Evolutionary conservation across 495 filamentous ascomycete genomes (phyloP).

Genomic region (Hyaloscypha hepaticicola): DNA sequence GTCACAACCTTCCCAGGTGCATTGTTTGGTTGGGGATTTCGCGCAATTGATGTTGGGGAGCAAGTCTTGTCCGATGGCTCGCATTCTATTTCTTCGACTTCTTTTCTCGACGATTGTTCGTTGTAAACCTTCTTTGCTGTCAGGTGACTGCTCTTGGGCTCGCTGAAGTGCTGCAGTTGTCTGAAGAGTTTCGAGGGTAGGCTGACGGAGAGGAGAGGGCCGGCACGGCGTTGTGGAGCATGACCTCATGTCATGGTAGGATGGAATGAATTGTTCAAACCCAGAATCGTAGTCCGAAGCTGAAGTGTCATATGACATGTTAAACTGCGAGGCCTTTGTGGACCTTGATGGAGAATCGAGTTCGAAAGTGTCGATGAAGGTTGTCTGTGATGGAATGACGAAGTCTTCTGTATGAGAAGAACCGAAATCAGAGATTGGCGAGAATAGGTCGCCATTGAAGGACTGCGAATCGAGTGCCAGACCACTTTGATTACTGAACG

Average conservation of each 20-base stretch:
- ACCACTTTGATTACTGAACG: background rate
- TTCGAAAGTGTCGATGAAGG: constrained; percentile 20
- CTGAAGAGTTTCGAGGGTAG: background rate
- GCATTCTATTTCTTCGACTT: background rate
- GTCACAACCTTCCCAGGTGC: constrained; percentile 35
- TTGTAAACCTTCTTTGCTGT: background rate
- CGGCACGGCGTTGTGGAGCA: background rate
- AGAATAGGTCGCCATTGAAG: constrained; percentile 8
- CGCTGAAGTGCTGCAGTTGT: constrained; percentile 16
- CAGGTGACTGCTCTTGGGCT: background rate
- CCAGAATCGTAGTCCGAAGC: constrained; percentile 1
- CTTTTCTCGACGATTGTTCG: background rate
- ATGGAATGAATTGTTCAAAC: constrained; percentile 2
- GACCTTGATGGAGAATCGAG: background rate
- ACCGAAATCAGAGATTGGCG: background rate
- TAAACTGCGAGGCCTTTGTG: background rate
- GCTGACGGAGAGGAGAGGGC: background rate
- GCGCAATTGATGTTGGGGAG: background rate
- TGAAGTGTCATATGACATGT: constrained; percentile 6
- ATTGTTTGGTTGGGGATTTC: constrained; percentile 11
- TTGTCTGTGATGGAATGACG: constrained; percentile 29
- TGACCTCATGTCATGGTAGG: background rate
- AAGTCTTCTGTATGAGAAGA: constrained; percentile 15
- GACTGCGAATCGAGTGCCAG: background rate
- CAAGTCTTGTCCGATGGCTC: background rate